Percentiles rank a stretch among this genome's conserved stretches.
Evolutionary conservation across 2,329 filamentous ascomycete species (phyloP).

Genomic region (Capronia americana): DNA sequence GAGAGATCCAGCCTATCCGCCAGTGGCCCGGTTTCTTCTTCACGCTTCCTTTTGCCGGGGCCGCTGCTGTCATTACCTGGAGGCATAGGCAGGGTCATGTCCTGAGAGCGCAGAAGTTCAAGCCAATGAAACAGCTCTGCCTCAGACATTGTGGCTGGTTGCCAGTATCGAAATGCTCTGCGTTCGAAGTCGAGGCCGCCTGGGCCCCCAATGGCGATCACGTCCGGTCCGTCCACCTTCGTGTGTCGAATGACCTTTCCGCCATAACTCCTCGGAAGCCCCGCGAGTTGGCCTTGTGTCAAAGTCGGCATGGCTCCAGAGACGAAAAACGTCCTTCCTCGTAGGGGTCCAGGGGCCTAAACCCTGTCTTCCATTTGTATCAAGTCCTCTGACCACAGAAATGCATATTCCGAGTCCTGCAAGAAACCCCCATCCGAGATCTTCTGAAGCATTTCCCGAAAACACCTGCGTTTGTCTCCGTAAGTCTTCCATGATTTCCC

Average conservation of each 20-base stretch:
- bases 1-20: neutral
- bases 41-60: neutral
- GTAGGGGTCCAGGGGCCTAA: neutral
- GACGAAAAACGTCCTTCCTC: neutral
- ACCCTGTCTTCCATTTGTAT: neutral
- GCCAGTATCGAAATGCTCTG: neutral
- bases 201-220: neutral
- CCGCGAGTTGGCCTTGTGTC: neutral
- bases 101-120: neutral
- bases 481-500: neutral
- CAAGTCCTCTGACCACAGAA: neutral
- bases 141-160: neutral
- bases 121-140: neutral
- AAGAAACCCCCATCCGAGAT: neutral
- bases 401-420: neutral
- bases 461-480: neutral
- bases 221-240: neutral
- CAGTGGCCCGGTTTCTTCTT: neutral
- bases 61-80: neutral
- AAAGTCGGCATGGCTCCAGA: neutral
- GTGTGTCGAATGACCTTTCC: neutral
- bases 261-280: neutral
- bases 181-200: neutral
- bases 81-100: neutral
- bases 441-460: neutral